A percentile compares a stretch with the other conserved stretches of the same genome.
Evolutionary conservation across 305 asterid genomes (phyloP).

Genomic region (Stenogyne calaminthoides): DNA sequence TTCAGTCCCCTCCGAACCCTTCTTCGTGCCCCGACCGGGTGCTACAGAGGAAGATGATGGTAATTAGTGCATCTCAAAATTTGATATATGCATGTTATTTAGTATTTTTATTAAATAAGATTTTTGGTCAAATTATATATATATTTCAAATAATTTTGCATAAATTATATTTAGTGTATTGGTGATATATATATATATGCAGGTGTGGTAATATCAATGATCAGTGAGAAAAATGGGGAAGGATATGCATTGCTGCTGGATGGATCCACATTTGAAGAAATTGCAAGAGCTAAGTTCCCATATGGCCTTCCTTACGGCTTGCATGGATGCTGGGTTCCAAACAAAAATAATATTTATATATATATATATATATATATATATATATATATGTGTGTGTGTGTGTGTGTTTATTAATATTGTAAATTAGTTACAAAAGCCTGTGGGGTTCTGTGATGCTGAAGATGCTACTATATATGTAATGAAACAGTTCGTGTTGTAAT

Average conservation of each 20-base stretch:
- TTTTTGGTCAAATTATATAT: too few relatives aligned
- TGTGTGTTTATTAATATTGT: neutral
- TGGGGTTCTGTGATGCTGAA: neutral
- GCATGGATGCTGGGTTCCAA: conserved; percentile 98
- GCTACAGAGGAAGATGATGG: conserved; percentile 90
- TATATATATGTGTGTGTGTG: neutral
- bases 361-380: neutral
- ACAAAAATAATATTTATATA: conserved; percentile 29
- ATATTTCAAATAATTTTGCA: too few relatives aligned
- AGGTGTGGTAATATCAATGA: conserved; percentile 89
- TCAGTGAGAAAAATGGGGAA: conserved; percentile 81
- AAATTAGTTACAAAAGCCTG: neutral
- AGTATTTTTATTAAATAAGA: too few relatives aligned
- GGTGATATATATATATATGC: conserved; percentile 26
- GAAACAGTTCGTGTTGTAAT: neutral
- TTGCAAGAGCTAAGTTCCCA: conserved; percentile 90
- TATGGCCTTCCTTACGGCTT: conserved; percentile 98
- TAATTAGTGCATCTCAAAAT: conserved; percentile 25
- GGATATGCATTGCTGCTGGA: conserved; percentile 83
- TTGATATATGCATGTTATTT: neutral
- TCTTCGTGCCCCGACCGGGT: conserved; percentile 86
- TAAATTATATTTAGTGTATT: neutral
- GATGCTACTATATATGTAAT: neutral
- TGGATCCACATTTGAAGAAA: conserved; percentile 86
- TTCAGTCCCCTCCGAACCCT: conserved; percentile 86